Evolutionary conservation across 352 stramenopile species (phyloP).

Genomic region (Phytopythium kandeliae): DNA sequence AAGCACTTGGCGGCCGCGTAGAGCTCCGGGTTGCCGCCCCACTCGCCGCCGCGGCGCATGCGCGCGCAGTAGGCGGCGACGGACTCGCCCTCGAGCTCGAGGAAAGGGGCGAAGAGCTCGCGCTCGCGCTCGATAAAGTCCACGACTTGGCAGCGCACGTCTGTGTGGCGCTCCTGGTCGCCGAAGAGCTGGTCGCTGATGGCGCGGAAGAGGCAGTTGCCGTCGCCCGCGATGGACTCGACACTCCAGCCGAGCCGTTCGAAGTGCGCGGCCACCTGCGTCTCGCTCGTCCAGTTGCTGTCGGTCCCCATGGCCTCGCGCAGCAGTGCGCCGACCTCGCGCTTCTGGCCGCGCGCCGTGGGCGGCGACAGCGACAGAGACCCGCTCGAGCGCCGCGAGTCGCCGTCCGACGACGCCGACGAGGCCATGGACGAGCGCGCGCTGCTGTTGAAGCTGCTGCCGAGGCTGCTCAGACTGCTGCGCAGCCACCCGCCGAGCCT

Average conservation of each 20-base stretch:
- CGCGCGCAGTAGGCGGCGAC: conserved; percentile 35
- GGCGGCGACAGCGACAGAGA: conserved; percentile 10
- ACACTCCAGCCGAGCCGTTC: conserved; percentile 23
- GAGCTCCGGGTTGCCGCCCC: conserved; percentile 58
- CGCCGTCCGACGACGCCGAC: conserved; percentile 9
- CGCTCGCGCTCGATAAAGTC: conserved; percentile 37
- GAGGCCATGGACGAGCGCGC: conserved; percentile 20
- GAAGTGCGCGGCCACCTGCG: conserved; percentile 38
- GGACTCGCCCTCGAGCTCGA: conserved; percentile 20
- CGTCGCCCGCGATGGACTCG: conserved; percentile 24
- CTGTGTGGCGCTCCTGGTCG: conserved; percentile 31
- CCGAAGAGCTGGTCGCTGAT: conserved; percentile 56
- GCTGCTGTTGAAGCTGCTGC: conserved; percentile 10
- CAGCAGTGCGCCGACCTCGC: conserved; percentile 11
- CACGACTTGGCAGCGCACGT: conserved; percentile 32
- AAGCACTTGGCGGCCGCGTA: conserved; percentile 52
- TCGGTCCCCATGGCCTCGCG: conserved; percentile 15
- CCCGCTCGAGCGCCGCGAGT: conserved; percentile 9
- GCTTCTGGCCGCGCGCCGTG: conserved; percentile 7
- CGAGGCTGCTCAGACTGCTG: conserved; percentile 14
- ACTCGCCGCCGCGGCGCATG: conserved; percentile 42
- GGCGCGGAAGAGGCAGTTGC: conserved; percentile 53
- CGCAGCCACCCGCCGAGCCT: conserved; percentile 17
- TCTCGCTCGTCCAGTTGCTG: conserved; percentile 28
- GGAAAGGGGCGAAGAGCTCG: conserved; percentile 36